A percentile compares a stretch with the other conserved stretches of the same genome.
Evolutionary conservation across 257 asterid species (phyloP).

Genomic region (Lycium barbarum): DNA sequence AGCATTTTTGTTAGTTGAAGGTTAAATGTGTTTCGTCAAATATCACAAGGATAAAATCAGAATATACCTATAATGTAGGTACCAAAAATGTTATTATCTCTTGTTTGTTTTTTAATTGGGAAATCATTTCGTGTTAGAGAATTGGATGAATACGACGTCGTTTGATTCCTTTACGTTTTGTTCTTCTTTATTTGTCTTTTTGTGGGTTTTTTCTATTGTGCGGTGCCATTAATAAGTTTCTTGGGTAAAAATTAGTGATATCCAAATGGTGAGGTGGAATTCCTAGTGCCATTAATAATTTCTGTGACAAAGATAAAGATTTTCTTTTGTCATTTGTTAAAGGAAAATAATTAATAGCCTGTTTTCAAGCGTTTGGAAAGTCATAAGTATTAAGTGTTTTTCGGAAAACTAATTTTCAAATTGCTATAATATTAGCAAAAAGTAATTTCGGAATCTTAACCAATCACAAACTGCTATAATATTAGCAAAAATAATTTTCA

Average conservation of each 20-base stretch:
- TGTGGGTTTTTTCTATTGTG: neutral
- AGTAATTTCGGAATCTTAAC: too few species aligned
- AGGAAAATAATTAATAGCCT: neutral
- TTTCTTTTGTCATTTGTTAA: neutral
- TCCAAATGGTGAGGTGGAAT: neutral
- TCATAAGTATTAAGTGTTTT: too few species aligned
- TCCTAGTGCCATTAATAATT: neutral
- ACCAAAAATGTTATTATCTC: too few species aligned
- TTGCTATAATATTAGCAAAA: too few species aligned
- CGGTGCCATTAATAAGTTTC: neutral
- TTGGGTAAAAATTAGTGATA: neutral
- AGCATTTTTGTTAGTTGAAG: too few species aligned
- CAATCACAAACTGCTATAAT: too few species aligned
- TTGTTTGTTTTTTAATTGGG: neutral
- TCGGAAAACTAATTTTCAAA: too few species aligned
- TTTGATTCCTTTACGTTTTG: neutral
- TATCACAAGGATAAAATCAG: too few species aligned
- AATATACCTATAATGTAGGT: too few species aligned
- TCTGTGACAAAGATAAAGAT: neutral
- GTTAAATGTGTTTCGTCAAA: too few species aligned
- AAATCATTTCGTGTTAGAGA: neutral
- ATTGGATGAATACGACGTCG: neutral
- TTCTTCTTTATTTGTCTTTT: neutral
- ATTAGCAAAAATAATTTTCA: too few species aligned
- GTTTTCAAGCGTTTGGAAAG: too few species aligned